Evolutionary conservation across 441 rosid species (phyloP).

Genomic region (Gossypium gossypioides): DNA sequence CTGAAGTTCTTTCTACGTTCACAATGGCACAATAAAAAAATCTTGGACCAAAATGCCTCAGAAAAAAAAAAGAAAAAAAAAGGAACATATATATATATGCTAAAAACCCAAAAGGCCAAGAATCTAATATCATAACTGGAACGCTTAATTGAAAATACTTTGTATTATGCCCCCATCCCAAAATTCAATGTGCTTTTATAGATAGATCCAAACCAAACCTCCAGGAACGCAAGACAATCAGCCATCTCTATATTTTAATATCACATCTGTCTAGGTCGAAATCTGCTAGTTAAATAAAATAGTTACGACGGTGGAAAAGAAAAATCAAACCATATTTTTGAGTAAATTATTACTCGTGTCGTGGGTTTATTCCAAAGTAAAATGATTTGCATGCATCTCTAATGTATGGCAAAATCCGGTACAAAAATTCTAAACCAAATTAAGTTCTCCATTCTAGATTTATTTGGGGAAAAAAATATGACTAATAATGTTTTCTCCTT

Average conservation of each 20-base stretch:
- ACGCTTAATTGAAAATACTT: constrained; percentile 6
- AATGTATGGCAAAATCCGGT: not conserved
- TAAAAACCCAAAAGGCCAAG: constrained; percentile 13
- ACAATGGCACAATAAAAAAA: constrained; percentile 18
- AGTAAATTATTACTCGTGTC: not conserved
- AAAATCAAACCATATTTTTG: not conserved
- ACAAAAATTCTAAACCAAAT: not conserved
- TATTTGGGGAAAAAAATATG: not conserved
- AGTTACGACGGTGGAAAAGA: not conserved
- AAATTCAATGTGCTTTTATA: constrained; percentile 24
- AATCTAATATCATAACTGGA: constrained; percentile 8
- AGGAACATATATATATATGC: constrained; percentile 18
- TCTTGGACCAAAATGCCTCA: not conserved
- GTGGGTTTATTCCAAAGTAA: not conserved
- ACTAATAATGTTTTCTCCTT: not conserved
- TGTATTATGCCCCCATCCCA: constrained; percentile 21
- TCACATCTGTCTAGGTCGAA: constrained; percentile 19
- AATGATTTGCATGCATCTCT: no score
- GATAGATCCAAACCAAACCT: constrained; percentile 24
- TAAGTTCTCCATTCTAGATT: not conserved
- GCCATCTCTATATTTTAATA: constrained; percentile 15
- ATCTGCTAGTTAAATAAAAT: constrained; percentile 19
- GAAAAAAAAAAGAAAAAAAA: not conserved
- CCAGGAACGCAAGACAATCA: constrained; percentile 22
- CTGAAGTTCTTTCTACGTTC: constrained; percentile 6